These are phyloP conservation scores for Aplosporella prunicola DNA, from an alignment of 2,329 filamentous ascomycete genomes.

Conservation along the genomic window DNA sequence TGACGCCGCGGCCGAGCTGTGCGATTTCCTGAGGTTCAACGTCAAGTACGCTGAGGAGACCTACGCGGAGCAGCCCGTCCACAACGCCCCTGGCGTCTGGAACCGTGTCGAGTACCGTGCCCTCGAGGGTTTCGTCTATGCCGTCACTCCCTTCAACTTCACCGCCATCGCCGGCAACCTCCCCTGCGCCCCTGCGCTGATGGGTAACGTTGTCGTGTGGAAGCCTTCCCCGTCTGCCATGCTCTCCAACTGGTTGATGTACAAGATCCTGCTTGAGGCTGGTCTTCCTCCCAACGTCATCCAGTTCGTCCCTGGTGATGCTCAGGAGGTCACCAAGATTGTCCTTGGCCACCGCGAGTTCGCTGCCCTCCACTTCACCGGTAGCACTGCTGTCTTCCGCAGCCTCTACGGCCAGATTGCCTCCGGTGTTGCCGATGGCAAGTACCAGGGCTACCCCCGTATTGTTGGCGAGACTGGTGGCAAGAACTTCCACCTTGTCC, in stretches of 20 bases:
- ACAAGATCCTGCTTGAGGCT: conserved; percentile 83
- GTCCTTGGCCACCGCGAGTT: conserved; percentile 72
- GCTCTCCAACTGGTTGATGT: conserved; percentile 82
- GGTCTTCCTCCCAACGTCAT: conserved; percentile 84
- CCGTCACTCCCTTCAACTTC: conserved; percentile 93
- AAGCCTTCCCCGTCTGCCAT: conserved; percentile 89
- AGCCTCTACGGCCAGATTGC: conserved; percentile 81
- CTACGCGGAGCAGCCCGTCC: conserved; percentile 76
- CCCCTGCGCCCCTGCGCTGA: conserved; percentile 68
- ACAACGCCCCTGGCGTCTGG: conserved; percentile 79
- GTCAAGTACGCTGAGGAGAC: conserved; percentile 89
- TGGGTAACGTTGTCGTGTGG: conserved; percentile 94
- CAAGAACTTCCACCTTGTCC: conserved; percentile 87
- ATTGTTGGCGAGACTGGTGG: conserved; percentile 86
- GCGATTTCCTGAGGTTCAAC: conserved; percentile 89
- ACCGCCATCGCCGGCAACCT: conserved; percentile 89
- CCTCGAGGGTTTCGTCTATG: conserved; percentile 92
- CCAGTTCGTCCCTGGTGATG: conserved; percentile 85
- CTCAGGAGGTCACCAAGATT: conserved; percentile 69
- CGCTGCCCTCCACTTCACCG: conserved; percentile 89
- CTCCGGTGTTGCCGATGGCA: conserved; percentile 67
- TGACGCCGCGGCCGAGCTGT: conserved; percentile 83
- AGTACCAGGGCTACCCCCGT: conserved; percentile 75
- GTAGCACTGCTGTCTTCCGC: conserved; percentile 85
- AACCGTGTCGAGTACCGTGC: conserved; percentile 84